Conservation (phyloP, 177 flowering plant species). For the Telopea speciosissima region DNA sequence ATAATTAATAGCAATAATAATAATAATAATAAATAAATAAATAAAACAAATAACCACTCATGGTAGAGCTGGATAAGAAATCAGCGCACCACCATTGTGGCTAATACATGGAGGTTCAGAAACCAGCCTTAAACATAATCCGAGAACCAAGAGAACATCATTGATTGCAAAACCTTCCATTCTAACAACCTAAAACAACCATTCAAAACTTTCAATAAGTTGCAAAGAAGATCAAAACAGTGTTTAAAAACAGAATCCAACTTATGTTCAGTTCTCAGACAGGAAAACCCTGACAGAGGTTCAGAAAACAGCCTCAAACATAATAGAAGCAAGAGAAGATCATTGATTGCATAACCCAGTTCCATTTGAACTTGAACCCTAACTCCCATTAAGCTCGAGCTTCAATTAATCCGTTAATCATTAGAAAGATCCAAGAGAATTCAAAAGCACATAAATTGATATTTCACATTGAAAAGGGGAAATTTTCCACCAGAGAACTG, state of each 20-base stretch:
- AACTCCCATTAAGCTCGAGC: background rate
- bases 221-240: background rate
- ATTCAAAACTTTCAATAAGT: background rate
- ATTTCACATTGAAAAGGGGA: background rate
- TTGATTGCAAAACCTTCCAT: too few species aligned
- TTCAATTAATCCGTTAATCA: background rate
- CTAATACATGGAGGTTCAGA: background rate
- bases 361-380: too few species aligned
- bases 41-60: background rate
- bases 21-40: too few species aligned
- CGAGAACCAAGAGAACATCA: too few species aligned
- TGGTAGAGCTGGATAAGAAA: background rate
- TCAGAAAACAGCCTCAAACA: background rate
- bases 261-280: background rate
- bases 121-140: too few species aligned
- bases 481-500: background rate
- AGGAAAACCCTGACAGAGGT: background rate
- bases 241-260: background rate
- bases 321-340: background rate
- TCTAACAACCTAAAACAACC: background rate
- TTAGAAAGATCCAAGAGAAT: background rate
- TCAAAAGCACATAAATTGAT: too few species aligned
- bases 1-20: too few species aligned
- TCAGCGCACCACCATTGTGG: background rate
- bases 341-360: background rate